Percentiles rank a stretch among this genome's conserved stretches.
Evolutionary conservation across 306 rosid genomes (phyloP).

Genomic region (Gastrolobium bilobum): DNA sequence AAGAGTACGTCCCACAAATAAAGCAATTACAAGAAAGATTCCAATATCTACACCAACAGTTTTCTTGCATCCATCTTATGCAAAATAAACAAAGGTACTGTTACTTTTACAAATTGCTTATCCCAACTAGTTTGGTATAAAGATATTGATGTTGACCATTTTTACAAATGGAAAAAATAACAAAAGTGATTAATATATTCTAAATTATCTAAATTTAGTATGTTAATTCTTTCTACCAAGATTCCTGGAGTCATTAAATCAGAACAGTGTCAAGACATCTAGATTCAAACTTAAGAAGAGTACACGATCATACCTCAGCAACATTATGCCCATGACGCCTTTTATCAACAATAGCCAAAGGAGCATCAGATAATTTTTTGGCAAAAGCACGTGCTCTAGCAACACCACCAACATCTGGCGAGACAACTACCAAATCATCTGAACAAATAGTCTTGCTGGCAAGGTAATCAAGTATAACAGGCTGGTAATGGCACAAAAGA

Average conservation of each 20-base stretch:
- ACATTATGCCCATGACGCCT: slow-evolving; percentile 95
- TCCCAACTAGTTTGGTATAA: no score
- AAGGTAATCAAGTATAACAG: slow-evolving; percentile 98
- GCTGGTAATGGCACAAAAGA: slow-evolving; percentile 65
- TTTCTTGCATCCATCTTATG: neutral
- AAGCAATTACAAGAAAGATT: slow-evolving; percentile 1
- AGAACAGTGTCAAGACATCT: neutral
- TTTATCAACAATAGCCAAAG: slow-evolving; percentile 97
- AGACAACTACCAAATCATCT: slow-evolving; percentile 96
- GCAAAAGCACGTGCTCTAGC: slow-evolving; percentile 99
- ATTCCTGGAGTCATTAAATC: neutral
- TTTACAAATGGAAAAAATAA: neutral
- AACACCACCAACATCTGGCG: slow-evolving; percentile 99
- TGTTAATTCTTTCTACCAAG: slow-evolving; percentile 7
- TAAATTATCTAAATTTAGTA: neutral
- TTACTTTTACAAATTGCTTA: neutral
- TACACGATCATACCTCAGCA: slow-evolving; percentile 72
- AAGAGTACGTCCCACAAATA: neutral
- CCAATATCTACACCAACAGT: neutral
- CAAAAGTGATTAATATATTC: neutral
- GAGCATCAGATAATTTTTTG: slow-evolving; percentile 96
- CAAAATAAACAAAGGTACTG: neutral
- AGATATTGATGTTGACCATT: no score
- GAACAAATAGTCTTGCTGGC: slow-evolving; percentile 96
- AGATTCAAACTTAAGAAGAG: slow-evolving; percentile 3